Evolutionary conservation across 2,329 filamentous ascomycete species (phyloP).

Genomic region (Tolypocladium tundrense): DNA sequence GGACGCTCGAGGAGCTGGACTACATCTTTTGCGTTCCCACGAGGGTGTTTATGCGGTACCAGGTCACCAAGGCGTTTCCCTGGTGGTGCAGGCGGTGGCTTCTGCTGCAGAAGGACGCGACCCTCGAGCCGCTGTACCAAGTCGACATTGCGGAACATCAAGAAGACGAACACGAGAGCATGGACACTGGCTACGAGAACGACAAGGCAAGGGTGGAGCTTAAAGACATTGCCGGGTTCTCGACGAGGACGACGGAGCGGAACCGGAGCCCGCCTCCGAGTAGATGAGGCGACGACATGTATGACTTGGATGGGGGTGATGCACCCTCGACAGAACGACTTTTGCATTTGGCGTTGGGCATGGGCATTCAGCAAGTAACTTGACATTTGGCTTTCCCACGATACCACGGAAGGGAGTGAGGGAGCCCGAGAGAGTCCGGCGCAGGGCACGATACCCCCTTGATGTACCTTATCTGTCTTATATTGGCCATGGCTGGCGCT

Average conservation of each 20-base stretch:
- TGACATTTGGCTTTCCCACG: constrained; percentile 6
- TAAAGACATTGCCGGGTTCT: constrained; percentile 24
- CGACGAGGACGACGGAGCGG: constrained; percentile 9
- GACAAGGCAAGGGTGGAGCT: constrained; percentile 28
- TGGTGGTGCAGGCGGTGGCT: constrained; percentile 52
- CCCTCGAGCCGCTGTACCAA: constrained; percentile 31
- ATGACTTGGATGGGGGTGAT: neutral
- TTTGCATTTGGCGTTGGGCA: constrained; percentile 1
- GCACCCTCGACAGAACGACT: neutral
- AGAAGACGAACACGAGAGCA: constrained; percentile 13
- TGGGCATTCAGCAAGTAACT: constrained; percentile 4
- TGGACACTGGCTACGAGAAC: constrained; percentile 21
- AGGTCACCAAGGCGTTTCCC: constrained; percentile 44
- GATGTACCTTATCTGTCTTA: neutral
- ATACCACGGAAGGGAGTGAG: constrained; percentile 4
- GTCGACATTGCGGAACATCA: constrained; percentile 25
- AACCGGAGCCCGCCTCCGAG: neutral
- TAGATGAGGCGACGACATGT: constrained; percentile 1
- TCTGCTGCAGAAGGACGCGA: constrained; percentile 33
- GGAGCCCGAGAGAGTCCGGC: constrained; percentile 1
- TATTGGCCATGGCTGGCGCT: neutral
- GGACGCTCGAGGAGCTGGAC: constrained; percentile 45
- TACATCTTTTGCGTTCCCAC: constrained; percentile 52
- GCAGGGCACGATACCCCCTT: constrained; percentile 9
- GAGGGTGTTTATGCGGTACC: constrained; percentile 44